These are phyloP conservation scores for Sungouiella blattae DNA, from an alignment of 805 yeast species.

Conservation along the genomic window DNA sequence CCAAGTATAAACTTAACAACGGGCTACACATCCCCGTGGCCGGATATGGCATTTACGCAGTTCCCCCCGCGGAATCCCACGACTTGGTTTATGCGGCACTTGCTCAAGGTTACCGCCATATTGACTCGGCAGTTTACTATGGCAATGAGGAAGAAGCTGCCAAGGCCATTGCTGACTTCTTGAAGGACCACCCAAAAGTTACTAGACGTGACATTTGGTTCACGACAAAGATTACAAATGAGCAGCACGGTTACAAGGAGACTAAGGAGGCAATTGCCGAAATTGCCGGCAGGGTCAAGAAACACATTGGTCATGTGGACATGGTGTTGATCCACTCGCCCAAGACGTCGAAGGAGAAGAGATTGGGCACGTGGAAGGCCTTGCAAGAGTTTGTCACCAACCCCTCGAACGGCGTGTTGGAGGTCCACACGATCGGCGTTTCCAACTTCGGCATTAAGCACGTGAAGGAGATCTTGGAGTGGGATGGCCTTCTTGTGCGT, in stretches of 20 bases:
- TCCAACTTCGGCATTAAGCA: slow-evolving; percentile 67
- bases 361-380: slow-evolving; percentile 67
- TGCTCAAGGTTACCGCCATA: slow-evolving; percentile 64
- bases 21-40: slow-evolving; percentile 55
- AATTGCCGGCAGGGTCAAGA: slow-evolving; percentile 49
- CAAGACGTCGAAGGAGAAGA: slow-evolving; percentile 25
- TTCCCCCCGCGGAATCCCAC: slow-evolving; percentile 36
- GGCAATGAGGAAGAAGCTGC: slow-evolving; percentile 61
- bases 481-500: slow-evolving; percentile 45
- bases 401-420: slow-evolving; percentile 48
- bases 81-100: slow-evolving; percentile 55
- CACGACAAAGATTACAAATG: slow-evolving; percentile 32
- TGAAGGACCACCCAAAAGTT: slow-evolving; percentile 39
- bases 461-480: slow-evolving; percentile 54
- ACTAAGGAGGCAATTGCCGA: slow-evolving; percentile 58
- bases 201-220: slow-evolving; percentile 33
- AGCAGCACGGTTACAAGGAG: slow-evolving; percentile 40
- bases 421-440: slow-evolving; percentile 68
- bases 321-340: slow-evolving; percentile 55
- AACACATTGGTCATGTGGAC: slow-evolving; percentile 36
- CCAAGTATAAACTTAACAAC: slow-evolving; percentile 46
- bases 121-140: slow-evolving; percentile 71
- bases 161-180: slow-evolving; percentile 53
- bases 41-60: slow-evolving; percentile 53
- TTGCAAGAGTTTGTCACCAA: slow-evolving; percentile 65